Percentiles rank a stretch among this genome's conserved stretches.
Conservation (phyloP, 495 filamentous ascomycete species). For the Aspergillus olivimuriae region DNA sequence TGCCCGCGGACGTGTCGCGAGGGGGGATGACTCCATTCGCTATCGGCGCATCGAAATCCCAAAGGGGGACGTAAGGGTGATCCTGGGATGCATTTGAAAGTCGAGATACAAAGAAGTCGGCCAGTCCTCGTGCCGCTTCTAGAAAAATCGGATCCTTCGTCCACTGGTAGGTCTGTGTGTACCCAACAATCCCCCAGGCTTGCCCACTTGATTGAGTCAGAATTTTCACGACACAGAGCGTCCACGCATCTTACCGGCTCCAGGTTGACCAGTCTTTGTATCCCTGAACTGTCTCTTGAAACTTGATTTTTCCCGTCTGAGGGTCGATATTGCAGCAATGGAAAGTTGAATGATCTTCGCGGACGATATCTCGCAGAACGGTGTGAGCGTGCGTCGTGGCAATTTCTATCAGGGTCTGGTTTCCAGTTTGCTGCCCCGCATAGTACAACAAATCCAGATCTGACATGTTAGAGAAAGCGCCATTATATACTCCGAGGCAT, state of each 20-base stretch:
- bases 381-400: slow-evolving; percentile 32
- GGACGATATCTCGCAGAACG: slow-evolving; percentile 21
- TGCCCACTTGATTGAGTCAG: slow-evolving; percentile 27
- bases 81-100: slow-evolving; percentile 14
- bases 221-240: no score
- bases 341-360: slow-evolving; percentile 27
- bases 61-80: slow-evolving; percentile 17
- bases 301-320: slow-evolving; percentile 20
- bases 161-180: slow-evolving; percentile 37
- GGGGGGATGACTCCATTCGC: slow-evolving; percentile 9
- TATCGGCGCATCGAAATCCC: slow-evolving; percentile 38
- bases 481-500: neutral
- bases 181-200: slow-evolving; percentile 43
- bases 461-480: slow-evolving; percentile 1
- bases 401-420: slow-evolving; percentile 20
- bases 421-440: slow-evolving; percentile 24
- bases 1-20: slow-evolving; percentile 32
- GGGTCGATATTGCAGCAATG: slow-evolving; percentile 38
- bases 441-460: slow-evolving; percentile 41
- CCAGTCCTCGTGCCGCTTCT: slow-evolving; percentile 19
- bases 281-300: slow-evolving; percentile 34
- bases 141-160: slow-evolving; percentile 34
- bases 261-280: slow-evolving; percentile 34
- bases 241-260: slow-evolving; percentile 12
- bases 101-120: slow-evolving; percentile 31